Base-by-base conservation (phyloP, 371 early-diverging fungal species). In the Dentiscutata heterogama region DNA sequence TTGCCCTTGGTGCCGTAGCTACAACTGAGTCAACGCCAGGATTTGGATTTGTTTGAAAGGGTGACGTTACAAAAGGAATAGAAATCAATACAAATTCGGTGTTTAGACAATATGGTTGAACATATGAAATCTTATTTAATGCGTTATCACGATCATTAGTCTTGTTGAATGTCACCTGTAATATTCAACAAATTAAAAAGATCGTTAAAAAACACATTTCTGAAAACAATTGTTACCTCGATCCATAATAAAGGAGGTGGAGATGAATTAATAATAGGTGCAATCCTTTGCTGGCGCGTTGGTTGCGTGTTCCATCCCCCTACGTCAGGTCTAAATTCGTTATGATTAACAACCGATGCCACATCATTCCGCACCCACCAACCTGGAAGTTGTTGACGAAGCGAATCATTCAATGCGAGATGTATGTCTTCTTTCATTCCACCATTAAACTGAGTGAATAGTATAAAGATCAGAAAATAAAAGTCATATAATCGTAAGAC, bases 21-120 rank as follows among this genome's bases (percentile, higher is more conserved):
- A 35, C 71, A 56, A 73, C 74, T 53, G 74, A 73, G 46, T 14
- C 20, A 27, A 29, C 53, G 14, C 56, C 74, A 25, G 74, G 74
- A 29, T 73, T 73, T 73, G 53, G 74, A 68, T 73, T 73, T 54
- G 51, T 29, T 73, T 13, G 74, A 73, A 73, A 46, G n/a, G 54
- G 56, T 13, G 54, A 51, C 27, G 25, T 16, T 68, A 1, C 68
- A 68, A 53, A 54, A 73, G 74, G 46, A 73, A 39, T 10, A 42
- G 27, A 14, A 27, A 73, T 73, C 16, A 73, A 46, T 53, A 73
- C 50, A 73, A 73, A 73, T 53, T 73, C 74, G 2, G 74, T 73
- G 53, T 73, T 70, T 70, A 42, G 70, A 70, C 70, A 70, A 70
- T 70, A 70, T 70, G 20, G 27, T 27, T 70, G 46, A 65, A 65